Evolutionary conservation across 441 rosid genomes (phyloP).

Genomic region (Iberis amara): DNA sequence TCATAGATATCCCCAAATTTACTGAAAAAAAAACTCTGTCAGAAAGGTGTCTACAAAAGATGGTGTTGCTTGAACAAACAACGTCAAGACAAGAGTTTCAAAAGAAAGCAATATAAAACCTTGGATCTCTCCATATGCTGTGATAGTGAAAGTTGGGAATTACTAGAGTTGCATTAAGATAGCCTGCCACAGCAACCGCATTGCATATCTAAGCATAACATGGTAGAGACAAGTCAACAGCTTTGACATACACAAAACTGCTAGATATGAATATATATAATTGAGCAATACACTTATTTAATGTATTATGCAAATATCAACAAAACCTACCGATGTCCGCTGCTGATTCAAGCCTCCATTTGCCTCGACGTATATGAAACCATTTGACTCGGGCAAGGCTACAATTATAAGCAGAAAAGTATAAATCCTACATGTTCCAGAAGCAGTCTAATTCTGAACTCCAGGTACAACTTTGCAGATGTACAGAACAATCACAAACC

Average conservation of each 20-base stretch:
- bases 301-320: constrained; percentile 24
- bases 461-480: background rate
- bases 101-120: constrained; percentile 38
- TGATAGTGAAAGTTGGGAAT: constrained; percentile 94
- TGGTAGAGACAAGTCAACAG: constrained; percentile 30
- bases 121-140: constrained; percentile 98
- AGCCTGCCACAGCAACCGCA: constrained; percentile 98
- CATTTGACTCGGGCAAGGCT: constrained; percentile 86
- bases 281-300: constrained; percentile 10
- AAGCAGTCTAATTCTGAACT: background rate
- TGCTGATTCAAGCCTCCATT: constrained; percentile 98
- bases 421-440: background rate
- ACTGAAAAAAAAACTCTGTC: constrained; percentile 41
- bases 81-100: constrained; percentile 14
- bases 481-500: background rate
- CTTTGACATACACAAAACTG: constrained; percentile 19
- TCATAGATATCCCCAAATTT: constrained; percentile 86
- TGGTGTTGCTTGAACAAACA: constrained; percentile 8
- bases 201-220: constrained; percentile 80
- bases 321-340: constrained; percentile 87
- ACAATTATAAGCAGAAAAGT: constrained; percentile 27
- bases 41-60: constrained; percentile 15
- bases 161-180: constrained; percentile 88
- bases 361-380: constrained; percentile 91
- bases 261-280: background rate